Conservation (phyloP, 2,329 filamentous ascomycete species). For the Ascochyta viciae-villosae region DNA sequence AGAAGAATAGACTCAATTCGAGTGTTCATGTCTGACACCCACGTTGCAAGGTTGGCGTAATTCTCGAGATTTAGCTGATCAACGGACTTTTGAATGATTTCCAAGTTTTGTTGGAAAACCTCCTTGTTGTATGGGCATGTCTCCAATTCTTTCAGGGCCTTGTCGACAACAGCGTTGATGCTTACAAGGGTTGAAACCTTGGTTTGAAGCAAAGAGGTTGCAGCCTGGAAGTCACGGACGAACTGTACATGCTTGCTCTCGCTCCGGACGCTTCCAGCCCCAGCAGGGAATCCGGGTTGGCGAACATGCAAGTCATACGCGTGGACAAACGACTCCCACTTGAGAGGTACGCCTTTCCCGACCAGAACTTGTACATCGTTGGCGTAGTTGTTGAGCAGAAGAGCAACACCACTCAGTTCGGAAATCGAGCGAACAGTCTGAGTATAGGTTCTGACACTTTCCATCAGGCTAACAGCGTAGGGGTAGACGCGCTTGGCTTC, state of each 20-base stretch:
- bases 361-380: conserved; percentile 88
- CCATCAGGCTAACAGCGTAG: conserved; percentile 97
- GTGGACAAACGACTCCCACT: conserved; percentile 98
- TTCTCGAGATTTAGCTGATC: conserved; percentile 97
- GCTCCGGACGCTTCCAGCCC: conserved; percentile 62
- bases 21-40: conserved; percentile 86
- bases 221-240: conserved; percentile 87
- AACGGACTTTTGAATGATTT: conserved; percentile 87
- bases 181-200: conserved; percentile 82
- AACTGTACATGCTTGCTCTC: conserved; percentile 97
- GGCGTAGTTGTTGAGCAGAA: conserved; percentile 87
- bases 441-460: conserved; percentile 91
- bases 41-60: conserved; percentile 89
- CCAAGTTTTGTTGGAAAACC: conserved; percentile 81
- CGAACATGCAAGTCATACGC: conserved; percentile 90
- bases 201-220: conserved; percentile 84
- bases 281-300: conserved; percentile 65
- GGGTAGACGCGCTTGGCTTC: conserved; percentile 99
- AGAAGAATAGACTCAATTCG: conserved; percentile 83
- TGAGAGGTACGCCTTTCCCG: conserved; percentile 83
- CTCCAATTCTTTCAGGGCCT: conserved; percentile 81
- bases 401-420: conserved; percentile 84
- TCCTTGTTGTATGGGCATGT: conserved; percentile 81
- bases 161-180: conserved; percentile 82
- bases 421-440: conserved; percentile 86